Percentiles rank a stretch among this genome's conserved stretches.
Evolutionary conservation across 1,139 yeast species (phyloP).

Genomic region (Yamadazyma atlantica): DNA sequence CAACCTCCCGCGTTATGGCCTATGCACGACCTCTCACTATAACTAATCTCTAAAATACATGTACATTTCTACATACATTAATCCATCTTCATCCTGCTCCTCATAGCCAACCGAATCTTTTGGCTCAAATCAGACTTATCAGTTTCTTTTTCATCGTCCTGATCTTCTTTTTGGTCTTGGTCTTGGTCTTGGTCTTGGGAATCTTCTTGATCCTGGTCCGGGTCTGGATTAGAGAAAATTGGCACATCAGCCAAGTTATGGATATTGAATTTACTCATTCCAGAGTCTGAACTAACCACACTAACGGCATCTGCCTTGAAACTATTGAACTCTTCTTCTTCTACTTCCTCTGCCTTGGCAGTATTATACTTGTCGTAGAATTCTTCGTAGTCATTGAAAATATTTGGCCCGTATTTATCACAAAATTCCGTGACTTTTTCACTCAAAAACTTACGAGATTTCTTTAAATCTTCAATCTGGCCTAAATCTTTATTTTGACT

Average conservation of each 20-base stretch:
- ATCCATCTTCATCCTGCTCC: slow-evolving; percentile 9
- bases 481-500: slow-evolving; percentile 40
- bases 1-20: too few species aligned
- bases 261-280: slow-evolving; percentile 4
- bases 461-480: slow-evolving; percentile 53
- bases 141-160: slow-evolving; percentile 4
- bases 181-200: slow-evolving; percentile 26
- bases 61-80: too few species aligned
- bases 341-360: slow-evolving; percentile 7
- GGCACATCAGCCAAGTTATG: slow-evolving; percentile 7
- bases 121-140: slow-evolving; percentile 6
- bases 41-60: too few species aligned
- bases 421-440: slow-evolving; percentile 64
- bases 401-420: slow-evolving; percentile 70
- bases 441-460: slow-evolving; percentile 54
- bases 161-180: slow-evolving; percentile 19
- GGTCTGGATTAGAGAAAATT: slow-evolving; percentile 7
- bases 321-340: slow-evolving; percentile 6
- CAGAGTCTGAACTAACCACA: slow-evolving; percentile 21
- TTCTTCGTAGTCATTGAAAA: slow-evolving; percentile 63
- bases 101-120: slow-evolving; percentile 11
- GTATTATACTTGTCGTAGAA: slow-evolving; percentile 32
- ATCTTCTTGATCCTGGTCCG: too few species aligned
- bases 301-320: slow-evolving; percentile 3
- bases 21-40: too few species aligned